Percentiles rank a stretch among this genome's conserved stretches.
Conservation (phyloP, 1,284 basidiomycete genomes). For the Tylopilus sp. region DNA sequence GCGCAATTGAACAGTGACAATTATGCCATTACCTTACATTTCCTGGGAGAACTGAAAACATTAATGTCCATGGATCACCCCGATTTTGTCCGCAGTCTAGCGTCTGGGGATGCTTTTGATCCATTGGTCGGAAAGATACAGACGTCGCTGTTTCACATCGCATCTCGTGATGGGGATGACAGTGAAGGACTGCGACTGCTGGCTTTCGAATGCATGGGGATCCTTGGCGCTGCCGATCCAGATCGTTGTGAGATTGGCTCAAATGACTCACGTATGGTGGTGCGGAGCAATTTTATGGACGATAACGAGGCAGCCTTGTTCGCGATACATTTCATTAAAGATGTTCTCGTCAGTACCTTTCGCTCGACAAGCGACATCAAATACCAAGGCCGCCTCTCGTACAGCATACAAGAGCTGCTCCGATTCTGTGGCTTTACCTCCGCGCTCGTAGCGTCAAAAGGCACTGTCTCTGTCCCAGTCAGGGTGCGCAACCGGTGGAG, state of each 20-base stretch:
- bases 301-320: conserved; percentile 79
- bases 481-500: conserved; percentile 76
- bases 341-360: conserved; percentile 90
- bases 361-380: conserved; percentile 91
- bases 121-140: conserved; percentile 71
- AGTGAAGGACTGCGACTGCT: conserved; percentile 64
- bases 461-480: conserved; percentile 52
- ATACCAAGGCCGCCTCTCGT: conserved; percentile 89
- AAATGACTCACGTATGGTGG: conserved; percentile 64
- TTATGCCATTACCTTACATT: conserved; percentile 72
- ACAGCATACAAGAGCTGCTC: conserved; percentile 90
- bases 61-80: conserved; percentile 55
- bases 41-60: conserved; percentile 72
- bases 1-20: conserved; percentile 81
- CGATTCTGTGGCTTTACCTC: conserved; percentile 85
- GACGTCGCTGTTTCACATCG: conserved; percentile 65
- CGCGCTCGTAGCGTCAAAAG: conserved; percentile 53
- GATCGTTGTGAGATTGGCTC: conserved; percentile 79
- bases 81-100: conserved; percentile 56
- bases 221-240: conserved; percentile 94
- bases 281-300: conserved; percentile 82
- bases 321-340: conserved; percentile 80
- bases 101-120: conserved; percentile 86
- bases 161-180: conserved; percentile 76
- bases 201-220: conserved; percentile 88